phyloP scores from a whole-genome alignment of 108 stramenopile species.

The Nannochloropsis oceanica region DNA sequence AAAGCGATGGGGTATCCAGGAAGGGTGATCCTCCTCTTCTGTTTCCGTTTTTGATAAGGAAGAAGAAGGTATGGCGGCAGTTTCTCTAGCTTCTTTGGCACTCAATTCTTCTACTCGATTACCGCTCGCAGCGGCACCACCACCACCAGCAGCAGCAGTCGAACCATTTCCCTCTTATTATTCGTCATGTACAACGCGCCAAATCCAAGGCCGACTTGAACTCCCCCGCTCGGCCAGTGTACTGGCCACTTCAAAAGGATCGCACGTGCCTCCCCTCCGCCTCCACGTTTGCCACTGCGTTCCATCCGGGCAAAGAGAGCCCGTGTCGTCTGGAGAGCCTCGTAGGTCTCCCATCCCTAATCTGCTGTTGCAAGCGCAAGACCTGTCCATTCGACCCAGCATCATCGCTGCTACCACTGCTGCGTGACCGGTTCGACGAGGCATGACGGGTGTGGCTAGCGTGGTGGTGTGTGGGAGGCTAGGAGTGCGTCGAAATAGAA shows the following conservation, averaged over 20 bases:
- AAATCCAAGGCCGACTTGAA: background rate
- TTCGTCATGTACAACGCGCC: background rate
- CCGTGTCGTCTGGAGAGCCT: background rate
- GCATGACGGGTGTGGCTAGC: no score
- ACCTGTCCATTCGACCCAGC: no score
- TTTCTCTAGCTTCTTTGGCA: background rate
- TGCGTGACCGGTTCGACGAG: background rate
- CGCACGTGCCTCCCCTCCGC: background rate
- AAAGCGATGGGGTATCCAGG: background rate
- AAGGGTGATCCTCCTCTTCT: background rate
- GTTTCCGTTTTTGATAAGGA: background rate
- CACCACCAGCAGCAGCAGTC: background rate
- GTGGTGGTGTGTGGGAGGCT: no score
- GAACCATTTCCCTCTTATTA: no score
- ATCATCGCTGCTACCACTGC: no score
- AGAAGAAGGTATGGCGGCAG: background rate
- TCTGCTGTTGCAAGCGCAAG: background rate
- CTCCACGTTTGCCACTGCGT: background rate
- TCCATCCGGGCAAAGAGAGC: background rate
- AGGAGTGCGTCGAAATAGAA: no score
- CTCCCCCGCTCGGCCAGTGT: background rate
- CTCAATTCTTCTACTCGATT: background rate
- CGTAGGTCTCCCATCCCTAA: background rate
- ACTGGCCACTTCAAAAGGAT: background rate
- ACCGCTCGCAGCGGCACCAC: background rate